phyloP scores from a whole-genome alignment of 23 red algal genomes.

The Agarophyton chilense region DNA sequence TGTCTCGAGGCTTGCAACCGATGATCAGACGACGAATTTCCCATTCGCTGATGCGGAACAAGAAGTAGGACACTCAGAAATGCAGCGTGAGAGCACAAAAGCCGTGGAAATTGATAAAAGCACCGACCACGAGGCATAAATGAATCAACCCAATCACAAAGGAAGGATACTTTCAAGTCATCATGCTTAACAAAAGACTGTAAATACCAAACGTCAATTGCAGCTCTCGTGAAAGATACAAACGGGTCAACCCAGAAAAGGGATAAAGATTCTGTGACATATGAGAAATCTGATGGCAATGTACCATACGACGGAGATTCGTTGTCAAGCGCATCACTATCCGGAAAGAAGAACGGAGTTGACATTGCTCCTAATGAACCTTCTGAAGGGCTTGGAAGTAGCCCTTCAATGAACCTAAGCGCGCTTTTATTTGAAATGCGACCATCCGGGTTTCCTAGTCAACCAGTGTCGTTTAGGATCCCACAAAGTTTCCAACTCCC shows the following conservation, averaged over 20 bases:
- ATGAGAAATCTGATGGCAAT: not conserved
- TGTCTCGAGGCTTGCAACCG: not conserved
- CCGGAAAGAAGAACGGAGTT: not conserved
- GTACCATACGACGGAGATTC: not conserved
- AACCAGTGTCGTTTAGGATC: conserved; percentile 33
- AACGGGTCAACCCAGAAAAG: not conserved
- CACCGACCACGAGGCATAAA: not conserved
- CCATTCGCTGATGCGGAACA: not conserved
- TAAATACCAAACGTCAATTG: not conserved
- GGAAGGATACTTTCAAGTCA: not conserved
- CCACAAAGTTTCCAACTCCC: conserved; percentile 50
- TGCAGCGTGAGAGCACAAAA: not conserved
- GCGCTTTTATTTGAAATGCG: conserved; percentile 56
- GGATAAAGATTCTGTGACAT: no score
- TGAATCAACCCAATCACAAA: not conserved
- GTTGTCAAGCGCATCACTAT: not conserved
- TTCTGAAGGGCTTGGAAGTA: not conserved
- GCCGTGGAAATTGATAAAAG: not conserved
- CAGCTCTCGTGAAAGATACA: not conserved
- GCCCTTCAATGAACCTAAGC: conserved; percentile 3
- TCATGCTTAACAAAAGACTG: not conserved
- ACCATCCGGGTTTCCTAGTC: not conserved
- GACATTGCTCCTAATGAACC: not conserved
- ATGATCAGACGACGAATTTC: not conserved
- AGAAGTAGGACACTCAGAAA: not conserved